phyloP scores from a whole-genome alignment of 129 eudicot species.

The Tanacetum coccineum region DNA sequence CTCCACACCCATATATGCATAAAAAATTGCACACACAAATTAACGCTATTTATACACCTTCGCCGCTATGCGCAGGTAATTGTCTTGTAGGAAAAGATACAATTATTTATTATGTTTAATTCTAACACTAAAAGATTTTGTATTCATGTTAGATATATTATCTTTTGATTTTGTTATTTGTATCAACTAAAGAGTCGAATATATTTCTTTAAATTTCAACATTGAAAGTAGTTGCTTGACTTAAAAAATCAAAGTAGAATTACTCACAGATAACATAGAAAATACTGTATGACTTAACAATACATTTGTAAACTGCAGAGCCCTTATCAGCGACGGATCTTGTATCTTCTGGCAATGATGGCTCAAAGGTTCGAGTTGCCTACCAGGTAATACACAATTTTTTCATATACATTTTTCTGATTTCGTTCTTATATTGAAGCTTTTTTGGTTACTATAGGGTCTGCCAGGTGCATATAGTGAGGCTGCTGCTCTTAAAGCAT shows the following conservation, averaged over 20 bases:
- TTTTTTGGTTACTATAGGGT: constrained; percentile 51
- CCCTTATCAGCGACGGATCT: constrained; percentile 71
- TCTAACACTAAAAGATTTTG: not conserved
- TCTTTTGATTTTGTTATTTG: not conserved
- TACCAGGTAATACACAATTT: constrained; percentile 56
- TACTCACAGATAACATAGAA: not conserved
- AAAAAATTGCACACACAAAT: too few species aligned
- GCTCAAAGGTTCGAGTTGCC: constrained; percentile 84
- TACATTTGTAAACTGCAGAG: constrained; percentile 44
- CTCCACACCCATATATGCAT: too few species aligned
- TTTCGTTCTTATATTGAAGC: constrained; percentile 8
- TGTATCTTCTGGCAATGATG: constrained; percentile 39
- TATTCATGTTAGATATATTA: constrained; percentile 3
- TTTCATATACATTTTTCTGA: not conserved
- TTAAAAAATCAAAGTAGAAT: not conserved
- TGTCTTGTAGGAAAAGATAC: not conserved
- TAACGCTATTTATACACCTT: too few species aligned
- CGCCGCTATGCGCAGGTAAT: too few species aligned
- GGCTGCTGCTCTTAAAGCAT: constrained; percentile 92
- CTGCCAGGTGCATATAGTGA: constrained; percentile 92
- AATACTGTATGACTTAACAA: not conserved
- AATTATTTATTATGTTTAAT: not conserved
- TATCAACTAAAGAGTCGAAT: not conserved
- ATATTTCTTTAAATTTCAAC: not conserved
- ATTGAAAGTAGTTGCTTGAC: constrained; percentile 6